phyloP scores from a whole-genome alignment of 106 monocot species.

The Allium fistulosum region DNA sequence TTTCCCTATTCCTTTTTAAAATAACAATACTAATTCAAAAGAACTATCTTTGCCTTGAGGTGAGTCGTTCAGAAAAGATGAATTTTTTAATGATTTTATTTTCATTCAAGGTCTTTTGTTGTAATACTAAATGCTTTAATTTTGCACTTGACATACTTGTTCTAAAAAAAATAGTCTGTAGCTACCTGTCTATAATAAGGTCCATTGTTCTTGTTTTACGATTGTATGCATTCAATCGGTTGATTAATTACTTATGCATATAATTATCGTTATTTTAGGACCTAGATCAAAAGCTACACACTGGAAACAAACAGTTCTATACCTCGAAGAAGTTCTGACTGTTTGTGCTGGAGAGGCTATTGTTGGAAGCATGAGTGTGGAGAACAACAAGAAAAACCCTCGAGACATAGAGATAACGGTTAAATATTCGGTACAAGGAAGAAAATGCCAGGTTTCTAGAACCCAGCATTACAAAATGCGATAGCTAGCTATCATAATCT shows the following conservation, averaged over 20 bases:
- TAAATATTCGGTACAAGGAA: slow-evolving; percentile 63
- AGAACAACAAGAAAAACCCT: slow-evolving; percentile 86
- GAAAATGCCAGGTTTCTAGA: slow-evolving; percentile 59
- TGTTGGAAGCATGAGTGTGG: slow-evolving; percentile 70
- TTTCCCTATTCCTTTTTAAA: background rate
- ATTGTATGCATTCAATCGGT: no score
- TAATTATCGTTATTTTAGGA: slow-evolving; percentile 15
- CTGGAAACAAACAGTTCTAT: slow-evolving; percentile 96
- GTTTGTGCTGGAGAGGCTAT: slow-evolving; percentile 79
- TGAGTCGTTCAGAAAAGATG: no score
- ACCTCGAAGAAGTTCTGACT: slow-evolving; percentile 77
- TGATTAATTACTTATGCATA: no score
- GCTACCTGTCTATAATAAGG: no score
- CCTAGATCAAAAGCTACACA: slow-evolving; percentile 81
- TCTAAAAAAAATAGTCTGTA: no score
- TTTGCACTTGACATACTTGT: no score
- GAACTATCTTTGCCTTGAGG: no score
- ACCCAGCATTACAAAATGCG: slow-evolving; percentile 89
- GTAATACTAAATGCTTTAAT: no score
- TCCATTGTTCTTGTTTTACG: no score
- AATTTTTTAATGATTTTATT: no score
- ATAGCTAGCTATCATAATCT: slow-evolving; percentile 8
- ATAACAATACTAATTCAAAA: background rate
- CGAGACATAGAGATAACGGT: slow-evolving; percentile 82
- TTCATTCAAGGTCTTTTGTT: no score